Evolutionary conservation across 2,329 filamentous ascomycete genomes (phyloP).

Genomic region (Sporothrix humicola): DNA sequence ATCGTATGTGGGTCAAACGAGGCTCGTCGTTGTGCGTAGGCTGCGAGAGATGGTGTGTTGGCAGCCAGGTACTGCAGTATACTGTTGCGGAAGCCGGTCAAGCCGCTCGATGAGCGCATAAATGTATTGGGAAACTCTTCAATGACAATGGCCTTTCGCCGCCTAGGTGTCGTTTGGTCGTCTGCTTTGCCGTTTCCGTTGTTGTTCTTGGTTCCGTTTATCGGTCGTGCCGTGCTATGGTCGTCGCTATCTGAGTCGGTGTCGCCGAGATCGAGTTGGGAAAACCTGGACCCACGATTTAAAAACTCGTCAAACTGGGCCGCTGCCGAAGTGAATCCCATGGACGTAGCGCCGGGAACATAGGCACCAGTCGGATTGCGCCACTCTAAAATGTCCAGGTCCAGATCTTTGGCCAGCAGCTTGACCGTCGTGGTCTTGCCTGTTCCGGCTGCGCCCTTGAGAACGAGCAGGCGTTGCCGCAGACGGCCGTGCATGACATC

Average conservation of each 20-base stretch:
- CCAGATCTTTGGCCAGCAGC: constrained; percentile 77
- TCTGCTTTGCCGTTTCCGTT: neutral
- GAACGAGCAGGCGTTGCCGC: constrained; percentile 75
- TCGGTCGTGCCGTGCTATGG: constrained; percentile 34
- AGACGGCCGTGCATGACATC: constrained; percentile 70
- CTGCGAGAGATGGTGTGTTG: constrained; percentile 63
- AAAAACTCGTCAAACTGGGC: constrained; percentile 93
- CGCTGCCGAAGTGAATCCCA: constrained; percentile 71
- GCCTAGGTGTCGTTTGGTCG: constrained; percentile 22
- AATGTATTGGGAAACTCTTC: constrained; percentile 85
- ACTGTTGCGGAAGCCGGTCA: constrained; percentile 75
- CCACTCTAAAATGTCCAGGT: constrained; percentile 84
- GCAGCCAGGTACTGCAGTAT: constrained; percentile 76
- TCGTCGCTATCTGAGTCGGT: constrained; percentile 41
- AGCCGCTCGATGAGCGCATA: constrained; percentile 65
- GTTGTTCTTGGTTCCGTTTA: neutral
- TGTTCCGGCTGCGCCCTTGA: constrained; percentile 89
- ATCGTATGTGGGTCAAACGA: constrained; percentile 52
- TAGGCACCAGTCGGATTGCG: constrained; percentile 71
- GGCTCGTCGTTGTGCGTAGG: constrained; percentile 47
- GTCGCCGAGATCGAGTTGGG: constrained; percentile 51
- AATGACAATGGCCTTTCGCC: constrained; percentile 68
- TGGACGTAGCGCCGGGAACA: constrained; percentile 52
- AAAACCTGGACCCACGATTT: constrained; percentile 78
- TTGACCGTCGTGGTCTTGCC: constrained; percentile 90